These are phyloP conservation scores for Zygotorulaspora sp. DNA, from an alignment of 805 yeast species.

Conservation along the genomic window DNA sequence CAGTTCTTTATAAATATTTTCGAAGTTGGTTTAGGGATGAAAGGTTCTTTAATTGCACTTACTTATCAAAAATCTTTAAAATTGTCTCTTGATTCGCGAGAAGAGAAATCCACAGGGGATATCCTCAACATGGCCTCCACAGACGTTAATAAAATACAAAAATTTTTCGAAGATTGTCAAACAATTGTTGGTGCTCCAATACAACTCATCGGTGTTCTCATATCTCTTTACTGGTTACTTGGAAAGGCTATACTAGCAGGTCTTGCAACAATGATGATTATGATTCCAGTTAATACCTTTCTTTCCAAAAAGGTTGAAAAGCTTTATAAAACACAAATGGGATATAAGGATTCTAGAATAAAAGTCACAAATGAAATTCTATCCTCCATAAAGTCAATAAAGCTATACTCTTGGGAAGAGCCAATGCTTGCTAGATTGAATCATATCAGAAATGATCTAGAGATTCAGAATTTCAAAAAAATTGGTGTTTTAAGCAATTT, in stretches of 20 bases:
- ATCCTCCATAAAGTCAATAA: slow-evolving; percentile 57
- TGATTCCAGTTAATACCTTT: slow-evolving; percentile 54
- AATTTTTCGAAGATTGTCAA: slow-evolving; percentile 50
- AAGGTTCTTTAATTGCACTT: slow-evolving; percentile 61
- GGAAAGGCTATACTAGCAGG: slow-evolving; percentile 62
- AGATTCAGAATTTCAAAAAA: slow-evolving; percentile 46
- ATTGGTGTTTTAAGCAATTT: slow-evolving; percentile 47
- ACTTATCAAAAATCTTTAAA: slow-evolving; percentile 66
- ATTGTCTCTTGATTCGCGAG: slow-evolving; percentile 62
- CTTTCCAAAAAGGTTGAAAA: slow-evolving; percentile 44
- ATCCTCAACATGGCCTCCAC: slow-evolving; percentile 75
- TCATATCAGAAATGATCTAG: slow-evolving; percentile 54
- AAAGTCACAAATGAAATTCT: slow-evolving; percentile 56
- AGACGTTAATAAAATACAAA: slow-evolving; percentile 64
- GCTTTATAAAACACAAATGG: slow-evolving; percentile 54
- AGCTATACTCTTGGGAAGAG: slow-evolving; percentile 65
- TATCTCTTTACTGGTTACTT: slow-evolving; percentile 50
- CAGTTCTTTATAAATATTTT: slow-evolving; percentile 58
- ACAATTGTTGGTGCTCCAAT: slow-evolving; percentile 56
- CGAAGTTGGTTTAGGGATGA: slow-evolving; percentile 60
- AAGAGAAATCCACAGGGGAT: slow-evolving; percentile 65
- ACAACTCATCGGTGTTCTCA: slow-evolving; percentile 48
- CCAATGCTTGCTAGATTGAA: slow-evolving; percentile 53
- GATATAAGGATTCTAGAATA: slow-evolving; percentile 55
- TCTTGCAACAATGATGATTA: slow-evolving; percentile 45